Evolutionary conservation across 2,329 filamentous ascomycete species (phyloP), one percentile per base, ranked within the genome.

Genomic region (Fusarium lyarnte): DNA sequence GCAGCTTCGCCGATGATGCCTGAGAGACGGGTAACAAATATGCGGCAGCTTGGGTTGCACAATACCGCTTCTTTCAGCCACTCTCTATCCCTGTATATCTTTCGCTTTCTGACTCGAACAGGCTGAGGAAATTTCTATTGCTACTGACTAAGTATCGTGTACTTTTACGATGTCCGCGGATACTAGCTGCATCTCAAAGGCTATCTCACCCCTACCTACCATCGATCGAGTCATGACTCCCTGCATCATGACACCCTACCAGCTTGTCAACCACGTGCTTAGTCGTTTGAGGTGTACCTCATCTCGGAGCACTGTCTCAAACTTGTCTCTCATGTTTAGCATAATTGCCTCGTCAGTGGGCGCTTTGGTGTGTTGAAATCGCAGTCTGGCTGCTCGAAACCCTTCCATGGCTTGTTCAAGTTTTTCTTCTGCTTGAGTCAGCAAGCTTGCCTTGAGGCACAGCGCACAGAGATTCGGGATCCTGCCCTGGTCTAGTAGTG

Each of bases 401-500:
- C 55, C 49, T 33, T 58, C 51, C 21, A 35, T 65, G 31, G 65
- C 64, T 52, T 64, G 43, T 41, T 45, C 29, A 33, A 78, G 69
- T 49, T 47, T 72, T 31, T 35, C 36, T 57, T 70, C 42, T 41
- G 69, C 69, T 42, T 63, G 41, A 29, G 27, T 53, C 41, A 53
- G 13, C n/a, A 69, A 60, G 25, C n/a, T 46, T 51, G 43, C 35
- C 43, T 59, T 66, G n/a, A 66, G 61, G 39, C 74, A 79, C 19
- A 43, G 25, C 16, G 52, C 36, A 42, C 78, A 80, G 16, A 69
- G 38, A 33, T 66, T 45, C n/a, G 76, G 74, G 45, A 82, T 76
- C n/a, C 52, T 21, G 8, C 82, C 81, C 16, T 77, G 78, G 8
- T 78, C 76, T 7, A 77, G 58, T 2, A 82, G 69, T 5, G 81